Base-by-base conservation (phyloP, 2,329 filamentous ascomycete genomes). In the Talaromyces sp. region DNA sequence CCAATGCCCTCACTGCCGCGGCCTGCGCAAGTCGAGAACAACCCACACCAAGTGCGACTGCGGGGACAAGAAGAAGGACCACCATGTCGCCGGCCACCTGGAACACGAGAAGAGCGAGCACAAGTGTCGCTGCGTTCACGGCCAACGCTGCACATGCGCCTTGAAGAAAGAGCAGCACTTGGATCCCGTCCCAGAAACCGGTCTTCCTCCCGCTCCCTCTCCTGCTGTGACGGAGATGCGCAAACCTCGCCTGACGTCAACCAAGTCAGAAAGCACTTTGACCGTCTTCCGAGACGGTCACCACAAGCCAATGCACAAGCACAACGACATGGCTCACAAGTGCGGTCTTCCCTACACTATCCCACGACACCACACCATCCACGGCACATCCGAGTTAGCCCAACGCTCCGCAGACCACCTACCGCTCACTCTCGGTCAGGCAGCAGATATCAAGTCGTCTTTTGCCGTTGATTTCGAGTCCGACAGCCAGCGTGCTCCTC, bases 21-120 rank as follows among this genome's bases (percentile, higher is more conserved):
- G 90, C 68, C 89, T 96, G 83, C 93, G 95, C 81, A 98, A 98
- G 84, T 93, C 92, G 77, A 91, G 95, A 71, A 89, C 93, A 62
- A 91, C 93, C 66, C 95, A 98, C 78, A 86, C 95, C 73, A 96
- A 95, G 78, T 99, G 95, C 80, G 93, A 98, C 78, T 99, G 95
- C 78, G 93, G 92, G 75, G 91, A 96, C 78, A 97, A 96, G 84
- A 76, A 78, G 78, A 97, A 96, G 36, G 58, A 63, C 33, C 57
- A 63, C 22, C 47, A 57, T 52, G 60, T 32, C 30, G 42, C n/a
- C 3, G 54, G 58, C 84, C 73, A 67, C 65, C 25, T 30, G 55
- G 36, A 52, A 28, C 19, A 30, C 65, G 73, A 73, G 62, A 72
- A 74, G 63, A 69, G 74, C 72, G 71, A 75, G 69, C 69, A 65